Evolutionary conservation across 805 yeast species (phyloP).

Genomic region (Schwanniomyces vanrijiae): DNA sequence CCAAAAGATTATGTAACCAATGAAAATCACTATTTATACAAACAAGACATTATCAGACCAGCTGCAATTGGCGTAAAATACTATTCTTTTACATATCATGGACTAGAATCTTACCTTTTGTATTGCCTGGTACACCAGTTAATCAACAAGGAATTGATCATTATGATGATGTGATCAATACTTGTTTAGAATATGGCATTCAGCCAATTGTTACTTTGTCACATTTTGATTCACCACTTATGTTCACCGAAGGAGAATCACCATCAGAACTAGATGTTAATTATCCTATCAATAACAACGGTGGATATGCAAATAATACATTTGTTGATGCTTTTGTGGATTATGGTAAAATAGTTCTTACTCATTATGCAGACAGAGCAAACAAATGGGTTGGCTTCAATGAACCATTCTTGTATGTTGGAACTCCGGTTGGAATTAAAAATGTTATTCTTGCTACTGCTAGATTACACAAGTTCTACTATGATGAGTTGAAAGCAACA

Average conservation of each 20-base stretch:
- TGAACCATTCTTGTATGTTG: constrained; percentile 24
- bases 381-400: constrained; percentile 30
- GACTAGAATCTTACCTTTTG: constrained; percentile 34
- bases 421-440: constrained; percentile 21
- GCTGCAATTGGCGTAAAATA: constrained; percentile 30
- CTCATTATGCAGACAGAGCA: constrained; percentile 29
- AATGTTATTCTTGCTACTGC: constrained; percentile 24
- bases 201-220: constrained; percentile 30
- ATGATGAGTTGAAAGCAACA: constrained; percentile 22
- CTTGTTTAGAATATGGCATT: constrained; percentile 18
- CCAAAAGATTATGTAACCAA: constrained; percentile 24
- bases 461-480: constrained; percentile 18
- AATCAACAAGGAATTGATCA: constrained; percentile 27
- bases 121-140: constrained; percentile 26
- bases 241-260: constrained; percentile 6
- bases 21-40: constrained; percentile 31
- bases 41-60: constrained; percentile 29
- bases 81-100: constrained; percentile 34
- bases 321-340: constrained; percentile 30
- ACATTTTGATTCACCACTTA: constrained; percentile 33
- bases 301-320: constrained; percentile 23
- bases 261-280: background rate
- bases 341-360: constrained; percentile 28
- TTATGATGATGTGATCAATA: constrained; percentile 19
- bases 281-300: constrained; percentile 16